Conservation (phyloP, 495 filamentous ascomycete species). For the Acidiella bohemica region DNA sequence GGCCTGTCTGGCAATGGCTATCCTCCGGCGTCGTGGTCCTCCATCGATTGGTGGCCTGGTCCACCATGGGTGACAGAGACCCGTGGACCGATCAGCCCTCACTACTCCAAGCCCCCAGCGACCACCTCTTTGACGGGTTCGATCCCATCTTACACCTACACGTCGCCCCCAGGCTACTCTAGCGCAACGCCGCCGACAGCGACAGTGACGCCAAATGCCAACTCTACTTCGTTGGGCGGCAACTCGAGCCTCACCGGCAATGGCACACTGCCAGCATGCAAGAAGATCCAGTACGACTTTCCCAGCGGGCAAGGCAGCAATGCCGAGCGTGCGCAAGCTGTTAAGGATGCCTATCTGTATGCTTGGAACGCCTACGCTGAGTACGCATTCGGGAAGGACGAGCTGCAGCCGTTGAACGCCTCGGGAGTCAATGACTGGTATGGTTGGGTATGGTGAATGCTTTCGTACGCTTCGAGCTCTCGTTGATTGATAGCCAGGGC, state of each 20-base stretch:
- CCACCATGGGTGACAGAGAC: slow-evolving; percentile 6
- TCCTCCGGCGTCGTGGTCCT: background rate
- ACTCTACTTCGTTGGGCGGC: slow-evolving; percentile 5
- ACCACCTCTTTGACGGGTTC: slow-evolving; percentile 7
- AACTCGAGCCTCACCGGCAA: slow-evolving; percentile 2
- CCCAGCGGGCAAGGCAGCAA: slow-evolving; percentile 13
- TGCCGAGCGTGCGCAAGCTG: slow-evolving; percentile 8
- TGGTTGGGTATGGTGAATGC: too few species aligned
- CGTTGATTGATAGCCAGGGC: slow-evolving; percentile 9
- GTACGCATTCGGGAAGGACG: slow-evolving; percentile 15
- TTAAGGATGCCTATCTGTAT: slow-evolving; percentile 10
- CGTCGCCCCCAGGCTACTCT: background rate
- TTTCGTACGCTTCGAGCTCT: too few species aligned
- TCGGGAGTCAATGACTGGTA: slow-evolving; percentile 11
- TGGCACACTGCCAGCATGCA: slow-evolving; percentile 8
- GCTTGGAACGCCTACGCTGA: slow-evolving; percentile 13
- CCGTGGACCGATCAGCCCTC: slow-evolving; percentile 2
- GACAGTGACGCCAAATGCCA: too few species aligned
- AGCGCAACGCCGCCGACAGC: background rate
- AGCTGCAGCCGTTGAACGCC: slow-evolving; percentile 12
- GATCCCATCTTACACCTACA: slow-evolving; percentile 10
- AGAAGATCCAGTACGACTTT: slow-evolving; percentile 16
- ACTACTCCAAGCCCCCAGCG: background rate
- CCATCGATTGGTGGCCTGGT: slow-evolving; percentile 4
- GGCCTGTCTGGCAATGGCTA: too few species aligned